Base-by-base conservation (phyloP, 2,329 filamentous ascomycete species). In the Fusarium burgessii region DNA sequence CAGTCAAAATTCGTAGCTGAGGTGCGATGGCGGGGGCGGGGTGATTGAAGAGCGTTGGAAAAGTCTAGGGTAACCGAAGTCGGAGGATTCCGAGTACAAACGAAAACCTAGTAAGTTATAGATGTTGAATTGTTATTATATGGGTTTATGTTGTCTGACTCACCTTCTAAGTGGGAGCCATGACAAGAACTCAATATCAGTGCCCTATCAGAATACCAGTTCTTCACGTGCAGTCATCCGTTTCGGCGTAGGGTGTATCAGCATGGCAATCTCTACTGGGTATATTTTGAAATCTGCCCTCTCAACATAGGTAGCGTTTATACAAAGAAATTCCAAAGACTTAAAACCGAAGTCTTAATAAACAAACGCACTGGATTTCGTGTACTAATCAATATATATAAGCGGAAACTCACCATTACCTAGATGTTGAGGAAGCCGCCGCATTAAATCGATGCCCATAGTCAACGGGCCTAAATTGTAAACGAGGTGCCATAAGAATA, bases 21-120 rank as follows among this genome's bases (percentile, higher is more conserved):
- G 56, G 54, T 70, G 43, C 29, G 55, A 74, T 74, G 73, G 71
- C 66, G 73, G 71, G 69, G 73, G 73, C 60, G 73, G 72, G 64
- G 72, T 58, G 62, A 62, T 70, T 58, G 29, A 45, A 66, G 47
- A 52, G 32, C 32, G 32, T 32, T 18, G 51, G 18, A 10, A 11
- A 18, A 46, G 55, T 72, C 23, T 68, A 74, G 68, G 71, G 68
- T 72, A 72, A 18, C 32, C n/a, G 18, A 14, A 33, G n/a, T 54
- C 13, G 20, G 7, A 13, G 42, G 12, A 20, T 51, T 40, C 35
- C 35, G 35, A 20, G 36, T n/a, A n/a, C 13, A 18, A 29, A 13
- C 20, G 9, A 45, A 25, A 20, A 23, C 18, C 20, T n/a, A 11
- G 5, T 15, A 14, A 27, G 20, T 15, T 20, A 20, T 15, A 27